phyloP scores from a whole-genome alignment of 2,329 filamentous ascomycete species.

The Ophiosphaerella narmari region DNA sequence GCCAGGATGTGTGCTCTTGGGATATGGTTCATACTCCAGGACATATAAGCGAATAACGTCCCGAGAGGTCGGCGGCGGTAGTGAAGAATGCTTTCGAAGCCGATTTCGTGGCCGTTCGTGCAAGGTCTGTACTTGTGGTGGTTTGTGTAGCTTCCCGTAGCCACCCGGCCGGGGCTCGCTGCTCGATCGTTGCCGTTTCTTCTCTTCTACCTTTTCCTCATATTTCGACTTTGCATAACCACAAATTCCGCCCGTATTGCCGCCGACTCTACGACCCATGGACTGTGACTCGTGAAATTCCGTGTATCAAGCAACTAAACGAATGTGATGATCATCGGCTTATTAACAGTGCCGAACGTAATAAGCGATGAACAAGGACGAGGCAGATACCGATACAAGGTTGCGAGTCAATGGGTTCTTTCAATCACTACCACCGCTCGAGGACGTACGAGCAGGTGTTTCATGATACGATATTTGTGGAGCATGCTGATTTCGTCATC shows the following conservation, averaged over 20 bases:
- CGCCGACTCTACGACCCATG: conserved; percentile 14
- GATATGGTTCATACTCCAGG: conserved; percentile 28
- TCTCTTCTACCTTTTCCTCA: conserved; percentile 13
- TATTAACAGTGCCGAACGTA: too few species aligned
- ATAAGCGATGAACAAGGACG: too few species aligned
- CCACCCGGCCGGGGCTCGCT: conserved; percentile 8
- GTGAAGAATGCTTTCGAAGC: conserved; percentile 11
- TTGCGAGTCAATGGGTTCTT: not conserved
- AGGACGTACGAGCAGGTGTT: not conserved
- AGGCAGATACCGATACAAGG: too few species aligned
- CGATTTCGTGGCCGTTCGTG: conserved; percentile 16
- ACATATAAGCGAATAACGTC: conserved; percentile 8
- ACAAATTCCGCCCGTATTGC: conserved; percentile 14
- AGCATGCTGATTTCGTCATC: not conserved
- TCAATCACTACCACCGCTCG: too few species aligned
- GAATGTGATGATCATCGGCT: not conserved
- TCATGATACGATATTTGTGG: not conserved
- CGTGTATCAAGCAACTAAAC: not conserved
- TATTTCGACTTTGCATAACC: conserved; percentile 14
- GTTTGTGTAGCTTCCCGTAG: conserved; percentile 20
- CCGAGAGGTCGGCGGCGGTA: too few species aligned
- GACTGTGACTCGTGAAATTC: not conserved
- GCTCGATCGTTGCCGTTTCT: conserved; percentile 7
- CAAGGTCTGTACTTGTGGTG: conserved; percentile 13
- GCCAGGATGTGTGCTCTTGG: conserved; percentile 21